Base-by-base conservation (phyloP, 2,329 filamentous ascomycete species). In the Ambrosiella xylebori region DNA sequence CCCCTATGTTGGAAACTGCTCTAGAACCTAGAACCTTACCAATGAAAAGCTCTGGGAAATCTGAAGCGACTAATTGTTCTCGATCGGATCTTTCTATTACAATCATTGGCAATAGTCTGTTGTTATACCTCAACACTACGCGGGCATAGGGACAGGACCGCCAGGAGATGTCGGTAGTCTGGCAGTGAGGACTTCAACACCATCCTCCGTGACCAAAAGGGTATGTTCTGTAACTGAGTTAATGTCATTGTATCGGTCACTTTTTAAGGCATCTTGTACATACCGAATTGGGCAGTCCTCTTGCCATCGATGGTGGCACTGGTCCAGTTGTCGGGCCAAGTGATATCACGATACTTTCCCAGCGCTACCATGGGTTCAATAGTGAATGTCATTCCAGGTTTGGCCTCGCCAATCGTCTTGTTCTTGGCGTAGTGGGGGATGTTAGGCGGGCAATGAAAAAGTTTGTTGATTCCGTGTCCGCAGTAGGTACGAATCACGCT, bases 311-410 rank as follows among this genome's bases (percentile, higher is more conserved):
- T 80, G 0, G 93, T 98, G 4, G 88, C 87, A 70, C 89, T 95
- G 0, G 93, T 98, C 93, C 93, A 98, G 74, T 97, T 88, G 69
- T 98, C 93, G 0, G 93, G 93, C 93, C 93, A 98, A 0, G 89
- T 97, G 69, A 93, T 85, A 67, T 98, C 93, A 62, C 82, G 82
- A 71, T 95, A 87, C 61, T 87, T 90, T 60, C 93, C 93, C 58
- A 96, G 71, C 45, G 88, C 89, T 68, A 98, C 90, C 93, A 98
- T 98, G 13, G 93, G 93, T 73, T 98, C 93, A 61, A 98, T 98
- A 0, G 93, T 98, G 66, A 98, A 98, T 63, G 89, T 95, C 89
- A 97, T 96, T 57, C 93, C 93, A 0, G 88, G 84, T 74, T 96
- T 96, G 61, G 90, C 93, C 65, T 86, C 82, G 54, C 93, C 93